Percentiles rank a stretch among this genome's conserved stretches.
Evolutionary conservation across 1,284 basidiomycete genomes (phyloP).

Genomic region (Cutaneotrichosporon sp.): DNA sequence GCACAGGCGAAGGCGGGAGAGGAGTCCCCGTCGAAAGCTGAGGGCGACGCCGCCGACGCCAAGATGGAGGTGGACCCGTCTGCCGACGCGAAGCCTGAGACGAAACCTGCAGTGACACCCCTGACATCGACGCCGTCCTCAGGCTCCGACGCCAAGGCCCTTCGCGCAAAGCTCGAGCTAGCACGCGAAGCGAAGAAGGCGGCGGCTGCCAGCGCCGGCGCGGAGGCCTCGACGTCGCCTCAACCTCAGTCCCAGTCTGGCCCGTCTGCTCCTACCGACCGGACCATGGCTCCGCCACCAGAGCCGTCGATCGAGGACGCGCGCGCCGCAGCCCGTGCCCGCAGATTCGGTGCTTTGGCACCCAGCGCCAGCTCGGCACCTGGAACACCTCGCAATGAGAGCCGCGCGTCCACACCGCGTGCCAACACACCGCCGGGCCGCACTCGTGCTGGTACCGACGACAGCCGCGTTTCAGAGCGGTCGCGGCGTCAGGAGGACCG

Average conservation of each 20-base stretch:
- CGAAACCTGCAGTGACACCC: background rate
- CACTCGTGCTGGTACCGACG: slow-evolving; percentile 36
- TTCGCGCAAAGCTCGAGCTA: slow-evolving; percentile 35
- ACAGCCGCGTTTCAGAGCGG: slow-evolving; percentile 40
- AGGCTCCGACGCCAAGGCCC: slow-evolving; percentile 26
- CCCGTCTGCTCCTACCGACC: slow-evolving; percentile 9
- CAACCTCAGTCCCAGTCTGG: background rate
- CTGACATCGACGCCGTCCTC: slow-evolving; percentile 14
- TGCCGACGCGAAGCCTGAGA: slow-evolving; percentile 12
- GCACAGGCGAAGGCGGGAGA: slow-evolving; percentile 8
- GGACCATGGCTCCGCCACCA: slow-evolving; percentile 38
- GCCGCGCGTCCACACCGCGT: slow-evolving; percentile 13
- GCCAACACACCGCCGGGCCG: slow-evolving; percentile 20
- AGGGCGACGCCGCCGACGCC: background rate
- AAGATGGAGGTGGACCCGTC: slow-evolving; percentile 19
- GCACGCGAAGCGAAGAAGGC: slow-evolving; percentile 13
- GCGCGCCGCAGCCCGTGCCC: slow-evolving; percentile 38
- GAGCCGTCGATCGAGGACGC: slow-evolving; percentile 38
- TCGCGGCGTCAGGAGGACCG: slow-evolving; percentile 27
- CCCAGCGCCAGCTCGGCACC: slow-evolving; percentile 20
- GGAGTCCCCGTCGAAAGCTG: slow-evolving; percentile 2
- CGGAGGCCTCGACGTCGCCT: slow-evolving; percentile 8
- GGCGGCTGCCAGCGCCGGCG: background rate
- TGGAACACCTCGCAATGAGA: slow-evolving; percentile 2
- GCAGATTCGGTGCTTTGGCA: slow-evolving; percentile 36